phyloP scores from a whole-genome alignment of 148 eudicot species.

The Rhododendron molle region DNA sequence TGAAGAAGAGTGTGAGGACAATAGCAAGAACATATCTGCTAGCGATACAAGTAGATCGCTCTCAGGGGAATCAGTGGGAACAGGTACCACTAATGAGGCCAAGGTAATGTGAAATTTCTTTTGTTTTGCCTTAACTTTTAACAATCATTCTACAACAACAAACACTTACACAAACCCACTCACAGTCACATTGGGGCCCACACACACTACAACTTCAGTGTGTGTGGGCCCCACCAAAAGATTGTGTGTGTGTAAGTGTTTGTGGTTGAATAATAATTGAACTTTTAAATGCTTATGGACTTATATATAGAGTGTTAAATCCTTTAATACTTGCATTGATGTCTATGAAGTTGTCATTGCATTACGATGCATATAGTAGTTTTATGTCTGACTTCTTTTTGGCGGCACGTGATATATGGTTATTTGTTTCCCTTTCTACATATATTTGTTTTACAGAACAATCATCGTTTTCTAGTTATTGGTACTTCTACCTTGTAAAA shows the following conservation, averaged over 20 bases:
- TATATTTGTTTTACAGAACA: not conserved
- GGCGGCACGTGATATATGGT: not conserved
- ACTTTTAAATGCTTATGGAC: not conserved
- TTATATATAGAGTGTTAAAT: not conserved
- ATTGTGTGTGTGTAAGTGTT: no score
- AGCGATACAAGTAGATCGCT: conserved; percentile 39
- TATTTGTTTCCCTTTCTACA: not conserved
- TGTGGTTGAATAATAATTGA: no score
- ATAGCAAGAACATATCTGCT: conserved; percentile 30
- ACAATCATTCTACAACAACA: no score
- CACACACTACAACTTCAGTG: no score
- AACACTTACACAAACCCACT: no score
- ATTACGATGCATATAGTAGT: not conserved
- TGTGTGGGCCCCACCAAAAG: no score
- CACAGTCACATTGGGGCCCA: no score
- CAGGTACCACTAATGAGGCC: conserved; percentile 24
- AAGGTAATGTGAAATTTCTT: conserved; percentile 27
- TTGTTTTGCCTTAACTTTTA: not conserved
- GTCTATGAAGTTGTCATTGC: not conserved
- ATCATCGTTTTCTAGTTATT: not conserved
- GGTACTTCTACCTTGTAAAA: not conserved
- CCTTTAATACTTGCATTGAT: not conserved
- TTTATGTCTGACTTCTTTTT: not conserved
- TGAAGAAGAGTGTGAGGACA: conserved; percentile 64
- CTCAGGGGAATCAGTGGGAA: conserved; percentile 43